Evolutionary conservation across 495 filamentous ascomycete species (phyloP), one percentile per base, ranked within the genome.

Genomic region (Pseudotulostoma volvatum): DNA sequence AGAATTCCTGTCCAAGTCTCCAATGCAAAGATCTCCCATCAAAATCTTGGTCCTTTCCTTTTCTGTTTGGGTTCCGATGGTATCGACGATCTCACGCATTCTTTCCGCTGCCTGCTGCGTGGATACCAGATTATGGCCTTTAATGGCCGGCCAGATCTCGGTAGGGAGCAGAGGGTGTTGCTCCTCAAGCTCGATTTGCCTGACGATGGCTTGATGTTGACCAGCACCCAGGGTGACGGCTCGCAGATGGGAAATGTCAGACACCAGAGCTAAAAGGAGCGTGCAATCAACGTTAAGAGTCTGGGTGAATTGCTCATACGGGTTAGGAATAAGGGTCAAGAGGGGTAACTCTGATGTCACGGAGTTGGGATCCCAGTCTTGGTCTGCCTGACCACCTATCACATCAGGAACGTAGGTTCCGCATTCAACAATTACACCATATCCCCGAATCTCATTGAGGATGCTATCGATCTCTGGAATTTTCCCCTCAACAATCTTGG

Each of bases 251-350:
- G 75, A 80, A 4, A 84, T 63, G 49, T 84, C 79, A n/a, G 75
- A 80, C 15, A 76, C 70, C 32, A 81, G 59, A 14, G 77, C 79
- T 8, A 84, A 68, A 18, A 84, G 63, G 38, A 84, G 64, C 7
- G 79, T 82, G 56, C 79, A 83, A 53, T 84, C 79, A 43, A 84
- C 65, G 54, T 84, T 84, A 28, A 84, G 44, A 2, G 60, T 68
- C 4, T 63, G 21, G 1, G 76, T 73, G 48, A 81, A 72, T 1
- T 54, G 46, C 20, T 61, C 62, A 50, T 70, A 68, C 3, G 59
- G 67, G 40, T 74, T 64, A 11, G 67, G 65, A 14, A 74, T 56
- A 13, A 83, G 67, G 35, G 53, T 49, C 5, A 43, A 38, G 7
- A 76, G 42, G 9, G 48, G 49, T 8, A 62, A 47, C 1, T 49